phyloP scores from a whole-genome alignment of 176 grass and related monocot genomes.

The Triticum monococcum region DNA sequence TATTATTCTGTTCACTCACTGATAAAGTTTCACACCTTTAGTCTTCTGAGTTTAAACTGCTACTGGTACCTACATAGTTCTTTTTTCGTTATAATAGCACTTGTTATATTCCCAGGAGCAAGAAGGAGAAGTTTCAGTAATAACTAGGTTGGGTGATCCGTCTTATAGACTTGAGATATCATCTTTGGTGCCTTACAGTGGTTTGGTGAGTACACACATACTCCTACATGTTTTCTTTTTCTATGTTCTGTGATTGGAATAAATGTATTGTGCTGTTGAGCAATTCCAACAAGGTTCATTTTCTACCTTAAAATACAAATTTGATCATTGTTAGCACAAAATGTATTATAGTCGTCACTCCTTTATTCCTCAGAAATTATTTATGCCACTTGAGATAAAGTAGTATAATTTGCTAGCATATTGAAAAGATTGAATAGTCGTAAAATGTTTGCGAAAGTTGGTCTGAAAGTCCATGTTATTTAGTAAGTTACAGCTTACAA shows the following conservation, averaged over 20 bases:
- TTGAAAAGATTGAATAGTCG: neutral
- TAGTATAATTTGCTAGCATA: neutral
- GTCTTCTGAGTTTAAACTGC: neutral
- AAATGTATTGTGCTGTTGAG: neutral
- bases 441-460: neutral
- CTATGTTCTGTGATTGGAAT: neutral
- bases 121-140: slow-evolving; percentile 68
- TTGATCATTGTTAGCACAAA: neutral
- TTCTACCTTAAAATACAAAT: neutral
- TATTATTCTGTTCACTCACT: neutral
- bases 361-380: neutral
- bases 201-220: slow-evolving; percentile 53
- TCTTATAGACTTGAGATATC: slow-evolving; percentile 81
- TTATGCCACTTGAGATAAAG: neutral
- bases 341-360: neutral
- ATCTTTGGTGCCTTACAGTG: slow-evolving; percentile 70
- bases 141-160: slow-evolving; percentile 72
- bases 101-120: slow-evolving; percentile 57
- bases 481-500: neutral
- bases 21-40: neutral
- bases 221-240: neutral
- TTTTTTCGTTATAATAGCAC: neutral
- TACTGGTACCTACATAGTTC: neutral
- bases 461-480: neutral
- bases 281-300: neutral